Base-by-base conservation (phyloP, 2,329 filamentous ascomycete genomes). In the Sarocladium oryzae region DNA sequence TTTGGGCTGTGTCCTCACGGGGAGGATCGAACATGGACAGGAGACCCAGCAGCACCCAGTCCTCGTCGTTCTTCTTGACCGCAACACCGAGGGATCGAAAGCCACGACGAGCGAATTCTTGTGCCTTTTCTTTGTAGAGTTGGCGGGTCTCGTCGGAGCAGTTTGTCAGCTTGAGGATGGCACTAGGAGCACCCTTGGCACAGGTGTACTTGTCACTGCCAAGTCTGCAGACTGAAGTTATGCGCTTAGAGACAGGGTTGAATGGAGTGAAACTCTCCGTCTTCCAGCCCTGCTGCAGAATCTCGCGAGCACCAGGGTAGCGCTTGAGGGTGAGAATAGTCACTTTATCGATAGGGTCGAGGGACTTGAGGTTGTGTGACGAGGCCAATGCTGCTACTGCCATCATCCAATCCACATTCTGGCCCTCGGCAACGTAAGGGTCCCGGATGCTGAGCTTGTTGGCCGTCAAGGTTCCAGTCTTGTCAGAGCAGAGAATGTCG, bases 371-470 rank as follows among this genome's bases (percentile, higher is more conserved):
- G 73, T 88, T 89, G 75, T 89, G 85, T 56, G 85, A 88, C 50
- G 85, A 88, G 53, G 85, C 86, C 52, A 89, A 79, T 55, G 85
- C 85, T 54, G 86, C 85, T 54, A 87, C 85, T 57, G 85, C 85
- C 85, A 89, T 88, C 85, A 89, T 88, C 85, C 85, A 89, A 75
- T 89, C 86, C 67, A 88, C 81, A 69, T 88, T 85, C 64, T 87
- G 81, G 60, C 85, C 86, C 68, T 88, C 85, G 55, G 84, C 81
- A 53, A 88, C 84, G 69, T 84, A 89, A 18, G 86, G 86, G 64
- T 89, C 86, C 66, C 85, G 84, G 63, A 89, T 86, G 62, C 80
- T 85, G 50, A 89, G 77, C 74, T 89, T 85, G 69, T 86, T 86
- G 59, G 83, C 83, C 53, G 84, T 86, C 60, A 89, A 76, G 30